Percentiles rank a stretch among this genome's conserved stretches.
Evolutionary conservation across 768 basidiomycete species (phyloP).

Genomic region (Royoungia palumana): DNA sequence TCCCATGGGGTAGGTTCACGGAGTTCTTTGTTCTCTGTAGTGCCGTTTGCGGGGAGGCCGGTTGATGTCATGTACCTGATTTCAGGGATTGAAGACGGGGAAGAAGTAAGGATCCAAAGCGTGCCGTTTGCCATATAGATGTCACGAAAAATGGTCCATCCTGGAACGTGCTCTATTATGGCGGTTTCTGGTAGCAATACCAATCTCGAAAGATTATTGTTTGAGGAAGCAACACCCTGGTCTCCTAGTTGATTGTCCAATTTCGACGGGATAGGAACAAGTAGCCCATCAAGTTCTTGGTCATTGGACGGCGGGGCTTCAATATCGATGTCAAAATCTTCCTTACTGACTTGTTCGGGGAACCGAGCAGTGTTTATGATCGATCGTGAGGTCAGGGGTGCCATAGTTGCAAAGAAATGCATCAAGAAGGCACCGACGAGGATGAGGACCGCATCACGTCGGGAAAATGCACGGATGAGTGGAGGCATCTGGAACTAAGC

Average conservation of each 20-base stretch:
- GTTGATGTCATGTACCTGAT: conserved; percentile 63
- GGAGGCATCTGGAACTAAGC: conserved; percentile 27
- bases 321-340: background rate
- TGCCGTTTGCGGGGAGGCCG: conserved; percentile 53
- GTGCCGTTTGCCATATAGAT: conserved; percentile 86
- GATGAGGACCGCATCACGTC: conserved; percentile 58
- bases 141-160: conserved; percentile 83
- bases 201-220: conserved; percentile 4
- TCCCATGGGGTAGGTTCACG: conserved; percentile 65
- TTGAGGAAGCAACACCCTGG: background rate
- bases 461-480: conserved; percentile 42
- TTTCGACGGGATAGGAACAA: conserved; percentile 1
- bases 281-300: conserved; percentile 4
- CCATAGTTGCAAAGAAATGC: conserved; percentile 48
- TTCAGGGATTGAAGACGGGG: conserved; percentile 44
- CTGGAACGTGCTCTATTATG: conserved; percentile 64
- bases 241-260: background rate
- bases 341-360: conserved; percentile 8
- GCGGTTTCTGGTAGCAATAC: conserved; percentile 47
- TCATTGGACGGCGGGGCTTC: conserved; percentile 3
- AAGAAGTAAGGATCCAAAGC: conserved; percentile 60
- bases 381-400: conserved; percentile 29
- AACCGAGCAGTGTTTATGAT: conserved; percentile 30
- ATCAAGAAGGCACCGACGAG: conserved; percentile 54
- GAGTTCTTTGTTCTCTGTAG: conserved; percentile 59